Conservation (phyloP, 164 flowering plant species). For the Piper longum region DNA sequence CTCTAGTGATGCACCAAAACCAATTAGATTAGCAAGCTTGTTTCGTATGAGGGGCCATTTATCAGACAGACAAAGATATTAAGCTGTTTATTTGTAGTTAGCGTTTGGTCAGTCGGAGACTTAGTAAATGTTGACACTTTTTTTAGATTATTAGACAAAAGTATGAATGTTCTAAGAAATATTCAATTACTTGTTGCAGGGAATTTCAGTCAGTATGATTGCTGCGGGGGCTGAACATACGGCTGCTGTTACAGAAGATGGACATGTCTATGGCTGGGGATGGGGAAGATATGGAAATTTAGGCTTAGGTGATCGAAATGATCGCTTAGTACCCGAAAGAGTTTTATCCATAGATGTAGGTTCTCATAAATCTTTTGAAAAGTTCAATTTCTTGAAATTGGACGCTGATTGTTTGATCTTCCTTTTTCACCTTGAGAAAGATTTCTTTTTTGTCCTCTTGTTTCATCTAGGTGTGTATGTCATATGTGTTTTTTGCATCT, state of each 20-base stretch:
- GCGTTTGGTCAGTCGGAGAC: no score
- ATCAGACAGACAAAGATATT: no score
- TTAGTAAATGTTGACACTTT: background rate
- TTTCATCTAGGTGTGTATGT: no score
- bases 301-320: conserved; percentile 93
- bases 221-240: conserved; percentile 99
- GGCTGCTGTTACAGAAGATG: conserved; percentile 90
- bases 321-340: conserved; percentile 72
- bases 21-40: no score
- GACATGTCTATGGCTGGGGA: conserved; percentile 96
- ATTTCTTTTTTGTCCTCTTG: no score
- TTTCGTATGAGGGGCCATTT: no score
- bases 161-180: background rate
- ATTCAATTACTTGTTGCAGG: conserved; percentile 27
- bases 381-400: no score
- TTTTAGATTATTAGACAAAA: background rate
- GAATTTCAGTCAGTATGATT: conserved; percentile 73
- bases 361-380: background rate
- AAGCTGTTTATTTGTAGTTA: no score
- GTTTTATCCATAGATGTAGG: conserved; percentile 57
- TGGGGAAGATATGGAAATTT: conserved; percentile 99
- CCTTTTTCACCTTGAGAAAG: no score
- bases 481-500: no score
- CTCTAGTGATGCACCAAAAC: no score
- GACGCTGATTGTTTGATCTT: no score